Base-by-base conservation (phyloP, 441 rosid genomes). In the Erodium chrysanthum region DNA sequence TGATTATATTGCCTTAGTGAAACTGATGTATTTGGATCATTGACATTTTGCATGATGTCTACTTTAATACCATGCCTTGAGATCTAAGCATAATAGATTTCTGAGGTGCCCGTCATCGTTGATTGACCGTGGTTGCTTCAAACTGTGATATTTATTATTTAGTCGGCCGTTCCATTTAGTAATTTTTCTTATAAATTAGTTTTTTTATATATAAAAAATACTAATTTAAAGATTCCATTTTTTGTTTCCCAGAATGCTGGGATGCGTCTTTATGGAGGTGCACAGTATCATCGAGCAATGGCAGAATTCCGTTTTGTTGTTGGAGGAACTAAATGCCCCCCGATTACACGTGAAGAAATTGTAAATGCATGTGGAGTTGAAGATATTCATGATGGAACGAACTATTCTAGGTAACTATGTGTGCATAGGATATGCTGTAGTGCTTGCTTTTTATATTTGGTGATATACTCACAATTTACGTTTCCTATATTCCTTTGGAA, bases 191-290 rank as follows among this genome's bases (percentile, higher is more conserved):
- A 7, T 40, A 0, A 40, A 40, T 40, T 7, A 2, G 4, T 33
- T 3, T 33, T 33, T 2, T 33, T 33, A 3, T 33, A 33, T 3
- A 33, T 33, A 4, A 3, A 3, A 33, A 2, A 33, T 33, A 2
- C 35, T 46, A 11, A 2, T 6, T 46, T n/a, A 14, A n/a, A 29
- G 58, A 8, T 52, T 10, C 59, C 10, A 2, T 17, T 52, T 50
- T 20, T 46, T 14, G 42, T 31, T 68, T 21, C 67, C 72, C 71
- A 90, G 97, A 93, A 93, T 83, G 89, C 97, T 29, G 95, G 90
- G 74, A 93, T 93, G 98, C 96, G 96, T 68, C 92, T 93, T 64
- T 93, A 93, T 81, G 97, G 97, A 1, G 98, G 98, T 25, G 98
- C 98, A 71, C 97, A 90, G 68, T 93, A 90, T 79, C 97, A 89